phyloP scores from a whole-genome alignment of 2,329 filamentous ascomycete genomes.

The Harringtonia aguacate region DNA sequence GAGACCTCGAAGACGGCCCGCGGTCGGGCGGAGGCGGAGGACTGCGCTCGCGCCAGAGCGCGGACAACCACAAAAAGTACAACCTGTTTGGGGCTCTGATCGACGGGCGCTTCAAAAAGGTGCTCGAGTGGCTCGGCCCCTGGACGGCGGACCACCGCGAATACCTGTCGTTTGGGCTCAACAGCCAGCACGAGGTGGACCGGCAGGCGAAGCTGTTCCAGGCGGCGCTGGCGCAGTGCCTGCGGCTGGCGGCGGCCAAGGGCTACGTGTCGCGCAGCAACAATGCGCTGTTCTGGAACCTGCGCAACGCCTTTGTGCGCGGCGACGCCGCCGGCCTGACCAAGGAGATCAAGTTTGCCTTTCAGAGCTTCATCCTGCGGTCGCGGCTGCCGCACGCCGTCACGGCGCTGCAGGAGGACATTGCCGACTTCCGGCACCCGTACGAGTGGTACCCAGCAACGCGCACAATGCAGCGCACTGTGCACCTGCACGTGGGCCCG shows the following conservation, averaged over 20 bases:
- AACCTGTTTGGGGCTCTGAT: slow-evolving; percentile 17
- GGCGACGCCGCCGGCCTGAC: slow-evolving; percentile 38
- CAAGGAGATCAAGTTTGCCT: slow-evolving; percentile 54
- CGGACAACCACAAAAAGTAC: slow-evolving; percentile 12
- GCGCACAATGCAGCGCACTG: slow-evolving; percentile 64
- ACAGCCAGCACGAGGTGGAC: slow-evolving; percentile 29
- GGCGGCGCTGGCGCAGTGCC: slow-evolving; percentile 31
- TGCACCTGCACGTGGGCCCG: slow-evolving; percentile 90
- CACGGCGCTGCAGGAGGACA: slow-evolving; percentile 42
- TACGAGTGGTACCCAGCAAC: slow-evolving; percentile 88
- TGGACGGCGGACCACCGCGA: slow-evolving; percentile 16
- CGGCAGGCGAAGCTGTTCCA: slow-evolving; percentile 35
- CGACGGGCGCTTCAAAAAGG: slow-evolving; percentile 21
- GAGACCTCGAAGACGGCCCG: not conserved
- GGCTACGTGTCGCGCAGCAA: slow-evolving; percentile 25
- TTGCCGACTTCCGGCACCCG: slow-evolving; percentile 81
- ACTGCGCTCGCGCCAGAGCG: not conserved
- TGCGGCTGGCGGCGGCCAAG: slow-evolving; percentile 28
- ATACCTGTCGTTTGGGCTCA: slow-evolving; percentile 23
- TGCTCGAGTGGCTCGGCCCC: slow-evolving; percentile 19
- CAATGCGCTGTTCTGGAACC: slow-evolving; percentile 45
- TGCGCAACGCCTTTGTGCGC: slow-evolving; percentile 50
- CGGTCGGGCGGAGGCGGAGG: not conserved
- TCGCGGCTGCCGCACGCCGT: slow-evolving; percentile 44
- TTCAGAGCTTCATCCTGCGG: slow-evolving; percentile 54